Base-by-base conservation (phyloP, 139 green algal genomes). In the Prasinococcaceae sp. region DNA sequence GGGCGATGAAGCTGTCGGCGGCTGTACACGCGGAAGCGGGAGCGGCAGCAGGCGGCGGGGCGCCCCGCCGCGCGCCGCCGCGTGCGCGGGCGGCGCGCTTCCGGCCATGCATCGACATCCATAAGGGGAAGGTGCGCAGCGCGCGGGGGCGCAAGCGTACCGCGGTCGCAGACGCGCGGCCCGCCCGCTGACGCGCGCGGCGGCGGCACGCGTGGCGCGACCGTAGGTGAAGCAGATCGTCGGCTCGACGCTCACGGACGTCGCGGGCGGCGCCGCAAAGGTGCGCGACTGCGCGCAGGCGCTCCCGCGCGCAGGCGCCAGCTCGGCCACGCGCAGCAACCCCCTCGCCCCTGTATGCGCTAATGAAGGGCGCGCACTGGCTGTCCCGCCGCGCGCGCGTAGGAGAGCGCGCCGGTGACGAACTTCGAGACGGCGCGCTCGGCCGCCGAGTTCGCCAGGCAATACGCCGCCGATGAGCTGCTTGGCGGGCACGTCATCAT, bases 221-320 rank as follows among this genome's bases (percentile, higher is more conserved):
- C n/a, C n/a, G n/a, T n/a, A 92, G 45, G 90, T 99, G 6, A 99
- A 99, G 70, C 90, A 99, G 45, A 99, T 99, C 55, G 90, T 99
- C 1, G 90, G 90, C 0, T 93, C 81, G 0, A 94, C 82, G 2
- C 64, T 99, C 2, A 64, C 67, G 12, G 90, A 94, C 65, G 47
- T 92, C 17, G 61, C 77, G 5, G 53, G 16, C 6, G 6, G 4
- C 4, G 60, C 72, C 2, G 49, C 54, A 6, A 48, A 49, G 12
- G 23, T 27, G 46, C 35, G 20, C 5, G 30, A n/a, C n/a, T n/a
- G n/a, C n/a, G n/a, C 8, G 36, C n/a, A 30, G 14, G 25, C 6
- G 8, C 20, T 36, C 22, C 20, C 6, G 10, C 26, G 39, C 17
- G 35, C 32, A 35, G 35, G 20, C n/a, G 52, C 6, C 22, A 20